Evolutionary conservation across 768 basidiomycete species (phyloP).

Genomic region (Suillus lakei): DNA sequence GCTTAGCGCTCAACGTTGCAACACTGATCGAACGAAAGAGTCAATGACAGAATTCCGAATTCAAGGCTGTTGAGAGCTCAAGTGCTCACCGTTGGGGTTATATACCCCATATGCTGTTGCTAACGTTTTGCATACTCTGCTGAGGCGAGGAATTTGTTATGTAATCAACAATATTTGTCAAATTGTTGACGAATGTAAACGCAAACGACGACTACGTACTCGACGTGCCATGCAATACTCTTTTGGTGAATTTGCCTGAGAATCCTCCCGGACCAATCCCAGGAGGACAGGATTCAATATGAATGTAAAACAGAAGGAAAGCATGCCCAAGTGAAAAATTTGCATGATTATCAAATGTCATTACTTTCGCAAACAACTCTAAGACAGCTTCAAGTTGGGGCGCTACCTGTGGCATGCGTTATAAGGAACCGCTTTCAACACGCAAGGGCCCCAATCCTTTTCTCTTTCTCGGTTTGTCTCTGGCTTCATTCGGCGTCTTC

Average conservation of each 20-base stretch:
- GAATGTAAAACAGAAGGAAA: background rate
- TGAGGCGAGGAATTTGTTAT: no score
- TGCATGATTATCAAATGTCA: background rate
- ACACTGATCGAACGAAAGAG: no score
- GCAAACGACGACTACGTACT: no score
- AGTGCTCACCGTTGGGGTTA: no score
- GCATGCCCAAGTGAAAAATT: background rate
- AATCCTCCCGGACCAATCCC: background rate
- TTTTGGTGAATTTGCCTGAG: background rate
- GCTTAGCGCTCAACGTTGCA: no score
- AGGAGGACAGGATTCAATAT: background rate
- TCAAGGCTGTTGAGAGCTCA: no score
- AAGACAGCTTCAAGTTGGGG: conserved; percentile 1
- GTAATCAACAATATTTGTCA: no score
- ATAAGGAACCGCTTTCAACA: conserved; percentile 12
- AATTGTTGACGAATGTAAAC: no score
- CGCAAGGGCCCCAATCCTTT: conserved; percentile 63
- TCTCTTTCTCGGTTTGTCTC: conserved; percentile 59
- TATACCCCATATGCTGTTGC: background rate
- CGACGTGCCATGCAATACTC: background rate
- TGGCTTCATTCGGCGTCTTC: conserved; percentile 62
- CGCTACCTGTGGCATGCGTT: conserved; percentile 2
- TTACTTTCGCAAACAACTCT: conserved; percentile 2
- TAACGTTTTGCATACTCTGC: no score
- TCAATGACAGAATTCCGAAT: no score